Evolutionary conservation across 805 yeast genomes (phyloP).

Genomic region (Wickerhamiella allomyrinae): DNA sequence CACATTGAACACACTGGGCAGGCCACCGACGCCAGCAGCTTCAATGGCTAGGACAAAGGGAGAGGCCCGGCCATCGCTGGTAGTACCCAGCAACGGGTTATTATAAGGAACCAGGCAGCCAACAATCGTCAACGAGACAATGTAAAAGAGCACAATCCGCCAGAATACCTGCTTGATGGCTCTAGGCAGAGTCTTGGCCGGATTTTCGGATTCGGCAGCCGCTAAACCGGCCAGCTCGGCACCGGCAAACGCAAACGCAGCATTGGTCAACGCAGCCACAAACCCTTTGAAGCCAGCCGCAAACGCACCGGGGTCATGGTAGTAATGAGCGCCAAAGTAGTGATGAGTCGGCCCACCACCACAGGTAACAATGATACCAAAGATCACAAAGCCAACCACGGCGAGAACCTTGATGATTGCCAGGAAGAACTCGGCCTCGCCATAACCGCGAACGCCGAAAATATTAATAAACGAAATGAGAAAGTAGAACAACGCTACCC

Average conservation of each 20-base stretch:
- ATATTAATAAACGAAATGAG: conserved; percentile 36
- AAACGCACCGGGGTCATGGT: conserved; percentile 57
- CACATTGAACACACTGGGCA: conserved; percentile 58
- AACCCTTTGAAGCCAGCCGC: conserved; percentile 55
- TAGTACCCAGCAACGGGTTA: conserved; percentile 34
- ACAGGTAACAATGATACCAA: conserved; percentile 34
- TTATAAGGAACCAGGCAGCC: conserved; percentile 64
- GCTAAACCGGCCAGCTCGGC: conserved; percentile 62
- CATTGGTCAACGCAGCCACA: conserved; percentile 57
- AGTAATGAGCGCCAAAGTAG: conserved; percentile 38
- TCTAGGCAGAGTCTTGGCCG: conserved; percentile 49
- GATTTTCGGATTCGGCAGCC: conserved; percentile 63
- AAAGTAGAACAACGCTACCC: conserved; percentile 43
- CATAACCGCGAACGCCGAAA: conserved; percentile 48
- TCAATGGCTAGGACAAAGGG: conserved; percentile 63
- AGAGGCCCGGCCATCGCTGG: conserved; percentile 49
- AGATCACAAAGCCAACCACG: conserved; percentile 46
- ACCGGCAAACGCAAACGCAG: conserved; percentile 67
- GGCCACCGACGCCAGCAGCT: conserved; percentile 49
- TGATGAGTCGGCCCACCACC: conserved; percentile 51
- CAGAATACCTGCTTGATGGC: conserved; percentile 76
- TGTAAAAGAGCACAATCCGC: conserved; percentile 62
- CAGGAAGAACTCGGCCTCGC: conserved; percentile 56
- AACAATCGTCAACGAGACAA: conserved; percentile 39
- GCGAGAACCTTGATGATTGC: conserved; percentile 46